Base-by-base conservation (phyloP, 2,329 filamentous ascomycete genomes). In the Ophioceras dolichostomum region DNA sequence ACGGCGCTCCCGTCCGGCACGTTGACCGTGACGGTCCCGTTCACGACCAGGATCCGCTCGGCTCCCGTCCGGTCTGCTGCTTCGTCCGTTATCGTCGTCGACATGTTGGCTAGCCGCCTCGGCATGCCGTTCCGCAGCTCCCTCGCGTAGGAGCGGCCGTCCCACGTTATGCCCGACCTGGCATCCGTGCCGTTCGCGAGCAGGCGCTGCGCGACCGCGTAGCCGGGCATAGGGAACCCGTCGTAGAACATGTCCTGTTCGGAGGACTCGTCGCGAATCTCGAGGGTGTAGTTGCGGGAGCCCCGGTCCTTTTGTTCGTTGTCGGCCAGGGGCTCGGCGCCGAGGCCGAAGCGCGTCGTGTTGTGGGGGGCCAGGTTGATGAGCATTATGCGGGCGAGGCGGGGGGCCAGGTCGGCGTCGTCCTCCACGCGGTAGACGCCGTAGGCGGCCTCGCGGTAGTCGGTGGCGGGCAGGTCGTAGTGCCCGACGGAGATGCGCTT, bases 171-270 rank as follows among this genome's bases (percentile, higher is more conserved):
- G 0, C 74, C 75, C 1, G 68, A 68, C 17, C 77, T 66, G 8
- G 76, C 74, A 54, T 80, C 73, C 43, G 71, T 78, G 0, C 76
- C 76, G 51, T 77, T 78, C 2, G 76, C 75, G 34, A 60, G 49
- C 22, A 80, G 51, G 19, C 73, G 55, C 47, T 70, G 45, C 5
- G 55, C 44, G 10, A 44, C n/a, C 8, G 22, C 7, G 8, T 7
- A 8, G 22, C 22, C 7, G 8, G 22, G 22, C 8, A 12, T 12
- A 12, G 22, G 22, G n/a, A n/a, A n/a, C n/a, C n/a, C n/a, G 16
- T 26, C 27, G 27, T 29, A 29, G 13, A 7, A 14, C 13, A 13
- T 18, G 14, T 10, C 10, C 14, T 14, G 10, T 2, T 9, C 5
- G 4, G 13, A 5, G 14, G 24, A 45, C 32, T 47, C 39, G 40